A percentile compares a stretch with the other conserved stretches of the same genome.
phyloP scores from a whole-genome alignment of 805 yeast genomes.

The Kazachstania bromeliacearum region DNA sequence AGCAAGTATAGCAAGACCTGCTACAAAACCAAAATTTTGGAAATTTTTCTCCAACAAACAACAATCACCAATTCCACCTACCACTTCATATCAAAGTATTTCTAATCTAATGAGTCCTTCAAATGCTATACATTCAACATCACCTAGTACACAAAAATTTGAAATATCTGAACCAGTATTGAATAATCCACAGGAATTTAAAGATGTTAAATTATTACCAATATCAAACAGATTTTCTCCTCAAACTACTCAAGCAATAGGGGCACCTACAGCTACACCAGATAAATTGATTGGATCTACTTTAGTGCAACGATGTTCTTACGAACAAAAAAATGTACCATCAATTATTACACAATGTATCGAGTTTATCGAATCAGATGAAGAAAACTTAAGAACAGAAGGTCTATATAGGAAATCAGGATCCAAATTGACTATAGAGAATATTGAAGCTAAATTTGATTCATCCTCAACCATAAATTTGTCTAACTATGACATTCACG shows the following conservation, averaged over 20 bases:
- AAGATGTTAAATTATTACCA: slow-evolving; percentile 28
- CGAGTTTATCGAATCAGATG: slow-evolving; percentile 66
- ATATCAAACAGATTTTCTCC: slow-evolving; percentile 7
- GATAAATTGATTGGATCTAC: slow-evolving; percentile 31
- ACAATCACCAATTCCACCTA: background rate
- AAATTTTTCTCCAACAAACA: slow-evolving; percentile 18
- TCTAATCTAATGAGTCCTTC: slow-evolving; percentile 3
- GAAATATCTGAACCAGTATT: slow-evolving; percentile 32
- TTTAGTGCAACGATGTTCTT: slow-evolving; percentile 51
- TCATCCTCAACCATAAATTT: slow-evolving; percentile 15
- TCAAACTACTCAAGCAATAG: background rate
- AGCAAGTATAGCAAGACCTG: slow-evolving; percentile 18
- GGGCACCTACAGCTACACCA: background rate
- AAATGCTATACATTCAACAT: background rate
- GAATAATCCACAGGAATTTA: slow-evolving; percentile 31
- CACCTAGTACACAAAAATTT: slow-evolving; percentile 7
- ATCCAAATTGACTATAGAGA: slow-evolving; percentile 44
- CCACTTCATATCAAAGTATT: too few relatives aligned
- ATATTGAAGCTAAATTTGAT: slow-evolving; percentile 19
- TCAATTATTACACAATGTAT: slow-evolving; percentile 62
- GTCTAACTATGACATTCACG: slow-evolving; percentile 64
- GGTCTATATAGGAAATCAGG: slow-evolving; percentile 92
- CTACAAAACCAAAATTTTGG: slow-evolving; percentile 29
- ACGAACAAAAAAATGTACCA: slow-evolving; percentile 60
- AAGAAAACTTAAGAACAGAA: slow-evolving; percentile 50